These are phyloP conservation scores for Arachis hypogaea DNA, from an alignment of 306 rosid species.

Conservation along the genomic window DNA sequence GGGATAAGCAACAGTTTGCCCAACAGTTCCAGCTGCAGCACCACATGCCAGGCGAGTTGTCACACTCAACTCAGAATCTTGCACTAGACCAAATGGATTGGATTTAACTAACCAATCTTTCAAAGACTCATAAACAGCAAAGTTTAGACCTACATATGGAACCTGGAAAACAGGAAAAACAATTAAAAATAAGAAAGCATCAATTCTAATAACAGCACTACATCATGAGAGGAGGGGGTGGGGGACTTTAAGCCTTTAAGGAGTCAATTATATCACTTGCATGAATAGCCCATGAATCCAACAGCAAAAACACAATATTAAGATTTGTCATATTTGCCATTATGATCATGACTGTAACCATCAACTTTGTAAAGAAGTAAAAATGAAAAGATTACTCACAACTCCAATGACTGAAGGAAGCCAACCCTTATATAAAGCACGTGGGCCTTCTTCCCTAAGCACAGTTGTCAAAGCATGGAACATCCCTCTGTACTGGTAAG, in stretches of 20 bases:
- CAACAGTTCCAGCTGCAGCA: constrained; percentile 91
- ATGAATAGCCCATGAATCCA: background rate
- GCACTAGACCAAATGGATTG: constrained; percentile 66
- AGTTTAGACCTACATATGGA: constrained; percentile 94
- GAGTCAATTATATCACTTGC: background rate
- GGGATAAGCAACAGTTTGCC: constrained; percentile 94
- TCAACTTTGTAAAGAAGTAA: constrained; percentile 10
- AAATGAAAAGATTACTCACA: constrained; percentile 55
- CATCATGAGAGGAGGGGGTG: background rate
- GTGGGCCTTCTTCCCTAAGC: constrained; percentile 88
- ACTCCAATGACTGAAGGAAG: constrained; percentile 98
- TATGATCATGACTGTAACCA: background rate
- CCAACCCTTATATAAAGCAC: constrained; percentile 94
- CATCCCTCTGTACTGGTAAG: constrained; percentile 91
- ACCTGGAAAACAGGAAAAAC: constrained; percentile 50
- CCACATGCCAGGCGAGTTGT: constrained; percentile 87
- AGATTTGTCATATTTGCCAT: background rate
- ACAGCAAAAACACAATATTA: background rate
- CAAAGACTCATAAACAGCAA: constrained; percentile 87
- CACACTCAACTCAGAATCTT: constrained; percentile 79
- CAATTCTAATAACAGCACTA: constrained; percentile 9
- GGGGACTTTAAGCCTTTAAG: constrained; percentile 16
- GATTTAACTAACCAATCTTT: constrained; percentile 78
- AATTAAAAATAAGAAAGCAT: constrained; percentile 3
- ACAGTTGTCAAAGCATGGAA: constrained; percentile 85